Conservation (phyloP, 1,284 basidiomycete species). For the Testicularia cyperi region DNA sequence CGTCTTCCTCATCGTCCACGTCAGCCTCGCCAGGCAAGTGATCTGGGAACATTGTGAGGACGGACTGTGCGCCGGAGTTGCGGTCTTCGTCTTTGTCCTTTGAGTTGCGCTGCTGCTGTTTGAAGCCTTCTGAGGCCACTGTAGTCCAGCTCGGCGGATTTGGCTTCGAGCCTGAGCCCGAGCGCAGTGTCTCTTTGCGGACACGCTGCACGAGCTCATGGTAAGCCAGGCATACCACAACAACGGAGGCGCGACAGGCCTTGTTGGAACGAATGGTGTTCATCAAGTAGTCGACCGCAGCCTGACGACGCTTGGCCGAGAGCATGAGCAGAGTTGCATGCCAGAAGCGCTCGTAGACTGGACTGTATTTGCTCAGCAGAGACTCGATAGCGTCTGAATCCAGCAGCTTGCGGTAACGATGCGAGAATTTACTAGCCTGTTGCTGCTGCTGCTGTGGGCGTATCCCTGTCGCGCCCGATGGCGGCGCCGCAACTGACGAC, state of each 20-base stretch:
- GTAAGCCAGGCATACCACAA: conserved; percentile 42
- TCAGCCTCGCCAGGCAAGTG: too few species aligned
- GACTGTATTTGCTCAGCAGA: conserved; percentile 43
- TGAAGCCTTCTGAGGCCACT: conserved; percentile 12
- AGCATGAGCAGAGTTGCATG: conserved; percentile 31
- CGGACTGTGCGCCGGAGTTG: conserved; percentile 14
- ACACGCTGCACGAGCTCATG: conserved; percentile 37
- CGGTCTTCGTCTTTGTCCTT: background rate
- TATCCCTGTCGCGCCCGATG: too few species aligned
- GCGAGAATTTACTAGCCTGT: conserved; percentile 11
- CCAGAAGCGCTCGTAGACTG: conserved; percentile 42
- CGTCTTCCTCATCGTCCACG: conserved; percentile 8
- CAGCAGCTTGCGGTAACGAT: conserved; percentile 30
- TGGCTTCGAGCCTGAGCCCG: too few species aligned
- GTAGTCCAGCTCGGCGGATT: conserved; percentile 20
- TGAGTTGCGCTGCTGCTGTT: background rate
- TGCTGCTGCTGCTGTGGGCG: too few species aligned
- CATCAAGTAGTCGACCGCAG: conserved; percentile 40
- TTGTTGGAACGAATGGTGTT: conserved; percentile 23
- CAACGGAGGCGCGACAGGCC: conserved; percentile 37
- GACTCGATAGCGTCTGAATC: conserved; percentile 38
- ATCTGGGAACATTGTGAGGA: conserved; percentile 12
- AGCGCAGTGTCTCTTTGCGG: conserved; percentile 7
- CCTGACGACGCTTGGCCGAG: conserved; percentile 26
- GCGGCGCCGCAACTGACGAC: too few species aligned